phyloP scores from a whole-genome alignment of 2,329 filamentous ascomycete genomes.

The Neofusicoccum sp. region DNA sequence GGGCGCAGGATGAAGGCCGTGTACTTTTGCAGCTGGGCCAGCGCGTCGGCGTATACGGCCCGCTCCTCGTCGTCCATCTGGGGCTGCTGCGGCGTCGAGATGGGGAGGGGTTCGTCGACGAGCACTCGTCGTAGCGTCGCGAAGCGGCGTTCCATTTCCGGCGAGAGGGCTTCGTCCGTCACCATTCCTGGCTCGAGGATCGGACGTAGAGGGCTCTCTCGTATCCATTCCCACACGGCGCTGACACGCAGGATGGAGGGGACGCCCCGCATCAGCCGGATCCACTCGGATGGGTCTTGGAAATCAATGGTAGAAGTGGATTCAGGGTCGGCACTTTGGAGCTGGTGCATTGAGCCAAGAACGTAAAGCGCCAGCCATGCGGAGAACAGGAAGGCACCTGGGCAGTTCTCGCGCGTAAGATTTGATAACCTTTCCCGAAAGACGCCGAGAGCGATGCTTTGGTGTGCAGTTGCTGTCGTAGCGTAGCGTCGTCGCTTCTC shows the following conservation, averaged over 20 bases:
- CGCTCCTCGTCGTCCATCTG: constrained; percentile 1
- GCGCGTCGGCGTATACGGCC: not conserved
- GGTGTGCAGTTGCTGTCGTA: not conserved
- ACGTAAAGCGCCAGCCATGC: constrained; percentile 8
- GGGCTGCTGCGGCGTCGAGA: not conserved
- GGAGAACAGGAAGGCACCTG: constrained; percentile 14
- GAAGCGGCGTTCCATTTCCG: constrained; percentile 1
- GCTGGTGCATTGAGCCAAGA: constrained; percentile 8
- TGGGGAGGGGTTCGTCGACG: not conserved
- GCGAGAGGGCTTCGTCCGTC: not conserved
- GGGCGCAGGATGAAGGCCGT: constrained; percentile 9
- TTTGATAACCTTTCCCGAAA: constrained; percentile 15
- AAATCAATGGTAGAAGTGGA: constrained; percentile 7
- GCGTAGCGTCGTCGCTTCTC: not conserved
- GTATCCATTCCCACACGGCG: constrained; percentile 12
- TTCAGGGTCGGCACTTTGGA: not conserved
- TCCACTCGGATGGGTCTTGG: constrained; percentile 11
- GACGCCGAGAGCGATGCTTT: constrained; percentile 5
- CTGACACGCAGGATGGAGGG: constrained; percentile 10
- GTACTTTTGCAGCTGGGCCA: constrained; percentile 8
- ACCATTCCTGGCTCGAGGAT: constrained; percentile 1
- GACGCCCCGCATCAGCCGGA: constrained; percentile 10
- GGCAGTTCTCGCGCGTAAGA: constrained; percentile 16
- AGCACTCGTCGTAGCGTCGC: not conserved
- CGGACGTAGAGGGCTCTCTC: constrained; percentile 7